phyloP scores from a whole-genome alignment of 2,329 filamentous ascomycete genomes.

The Zymoseptoria pseudotritici region DNA sequence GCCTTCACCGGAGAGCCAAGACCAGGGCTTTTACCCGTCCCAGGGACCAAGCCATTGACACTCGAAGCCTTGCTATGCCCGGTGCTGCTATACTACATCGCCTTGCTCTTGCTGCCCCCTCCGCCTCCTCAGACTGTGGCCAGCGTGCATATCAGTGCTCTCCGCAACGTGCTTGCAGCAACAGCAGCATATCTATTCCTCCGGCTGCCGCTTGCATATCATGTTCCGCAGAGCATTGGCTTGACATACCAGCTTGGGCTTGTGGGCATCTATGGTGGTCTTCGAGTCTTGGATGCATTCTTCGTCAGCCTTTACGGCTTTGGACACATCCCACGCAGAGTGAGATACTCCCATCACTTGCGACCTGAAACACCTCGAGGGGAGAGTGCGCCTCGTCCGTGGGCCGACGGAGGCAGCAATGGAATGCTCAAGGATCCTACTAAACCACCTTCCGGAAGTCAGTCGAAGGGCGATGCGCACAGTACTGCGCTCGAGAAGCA shows the following conservation, averaged over 20 bases:
- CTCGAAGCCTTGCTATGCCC: conserved; percentile 34
- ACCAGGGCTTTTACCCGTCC: conserved; percentile 35
- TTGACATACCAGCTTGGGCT: conserved; percentile 40
- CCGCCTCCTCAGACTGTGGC: conserved; percentile 32
- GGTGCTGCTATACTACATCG: conserved; percentile 37
- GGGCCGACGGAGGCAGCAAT: conserved; percentile 15
- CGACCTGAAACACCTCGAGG: conserved; percentile 25
- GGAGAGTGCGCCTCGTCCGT: conserved; percentile 12
- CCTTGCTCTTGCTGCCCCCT: conserved; percentile 36
- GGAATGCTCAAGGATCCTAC: conserved; percentile 11
- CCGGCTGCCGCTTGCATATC: conserved; percentile 35
- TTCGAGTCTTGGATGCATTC: conserved; percentile 38
- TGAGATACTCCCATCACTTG: conserved; percentile 34
- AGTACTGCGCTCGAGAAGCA: conserved; percentile 2
- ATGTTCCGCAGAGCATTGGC: conserved; percentile 39
- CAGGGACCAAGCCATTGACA: conserved; percentile 35
- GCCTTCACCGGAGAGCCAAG: conserved; percentile 25
- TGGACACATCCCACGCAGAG: conserved; percentile 35
- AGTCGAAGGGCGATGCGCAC: conserved; percentile 1
- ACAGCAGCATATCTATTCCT: conserved; percentile 35
- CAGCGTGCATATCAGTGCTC: conserved; percentile 21
- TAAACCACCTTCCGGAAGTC: background rate
- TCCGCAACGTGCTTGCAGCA: conserved; percentile 34
- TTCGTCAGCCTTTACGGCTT: conserved; percentile 38
- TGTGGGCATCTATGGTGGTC: conserved; percentile 37